These are phyloP conservation scores for Holtermanniella nyarrowii DNA, from an alignment of 768 basidiomycete species.

Conservation along the genomic window DNA sequence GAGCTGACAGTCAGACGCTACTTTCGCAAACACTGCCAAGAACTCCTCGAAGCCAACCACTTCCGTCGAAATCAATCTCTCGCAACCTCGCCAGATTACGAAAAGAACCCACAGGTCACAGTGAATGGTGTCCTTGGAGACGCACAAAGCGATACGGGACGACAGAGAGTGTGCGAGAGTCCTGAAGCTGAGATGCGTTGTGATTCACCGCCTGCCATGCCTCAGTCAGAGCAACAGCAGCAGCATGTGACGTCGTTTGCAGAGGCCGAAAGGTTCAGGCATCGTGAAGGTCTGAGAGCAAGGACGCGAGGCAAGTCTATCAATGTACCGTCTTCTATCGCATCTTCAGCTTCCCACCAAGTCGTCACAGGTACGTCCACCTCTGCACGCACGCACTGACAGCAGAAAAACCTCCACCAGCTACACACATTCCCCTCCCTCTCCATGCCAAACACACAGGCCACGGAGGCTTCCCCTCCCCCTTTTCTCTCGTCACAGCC, in stretches of 20 bases:
- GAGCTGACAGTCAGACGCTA: constrained; percentile 5
- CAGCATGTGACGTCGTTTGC: background rate
- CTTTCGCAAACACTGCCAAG: constrained; percentile 24
- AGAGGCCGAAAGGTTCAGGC: no score
- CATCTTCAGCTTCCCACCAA: background rate
- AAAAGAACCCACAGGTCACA: constrained; percentile 2
- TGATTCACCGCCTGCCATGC: background rate
- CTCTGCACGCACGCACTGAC: no score
- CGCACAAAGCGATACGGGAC: background rate
- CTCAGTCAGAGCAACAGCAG: background rate
- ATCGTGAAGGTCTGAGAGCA: background rate
- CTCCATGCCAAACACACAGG: no score
- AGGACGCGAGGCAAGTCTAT: background rate
- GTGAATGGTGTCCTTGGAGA: background rate
- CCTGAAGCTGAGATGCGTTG: background rate
- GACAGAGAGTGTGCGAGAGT: background rate
- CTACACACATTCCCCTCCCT: no score
- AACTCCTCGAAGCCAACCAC: constrained; percentile 17
- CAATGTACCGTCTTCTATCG: background rate
- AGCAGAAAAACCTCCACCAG: no score
- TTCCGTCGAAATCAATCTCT: constrained; percentile 15
- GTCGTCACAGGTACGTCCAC: no score
- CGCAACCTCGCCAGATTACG: constrained; percentile 1
- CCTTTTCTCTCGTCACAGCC: background rate
- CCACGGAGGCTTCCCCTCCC: background rate